Percentiles rank a stretch among this genome's conserved stretches.
These are phyloP conservation scores for Aureobasidium sp. DNA, from an alignment of 2,329 filamentous ascomycete genomes.

Conservation along the genomic window DNA sequence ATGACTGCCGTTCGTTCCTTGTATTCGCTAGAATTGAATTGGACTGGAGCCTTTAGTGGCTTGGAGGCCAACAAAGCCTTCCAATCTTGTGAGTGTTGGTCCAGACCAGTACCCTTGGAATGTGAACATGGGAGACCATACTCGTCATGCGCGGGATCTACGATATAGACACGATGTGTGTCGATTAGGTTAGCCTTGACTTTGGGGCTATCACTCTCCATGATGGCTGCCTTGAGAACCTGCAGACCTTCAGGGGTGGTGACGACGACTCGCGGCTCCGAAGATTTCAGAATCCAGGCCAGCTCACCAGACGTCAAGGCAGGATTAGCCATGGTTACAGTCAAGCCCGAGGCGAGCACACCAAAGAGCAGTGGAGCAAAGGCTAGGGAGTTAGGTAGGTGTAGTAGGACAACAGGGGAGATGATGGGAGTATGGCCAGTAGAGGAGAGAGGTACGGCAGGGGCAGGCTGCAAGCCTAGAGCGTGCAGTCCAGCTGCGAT, in stretches of 20 bases:
- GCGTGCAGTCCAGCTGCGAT: constrained; percentile 8
- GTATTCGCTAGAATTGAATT: neutral
- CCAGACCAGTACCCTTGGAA: neutral
- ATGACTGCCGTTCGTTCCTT: constrained; percentile 18
- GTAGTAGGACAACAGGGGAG: constrained; percentile 9
- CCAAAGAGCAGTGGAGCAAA: constrained; percentile 11
- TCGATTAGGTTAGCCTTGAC: constrained; percentile 3
- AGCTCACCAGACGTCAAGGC: constrained; percentile 9
- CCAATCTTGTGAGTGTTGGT: constrained; percentile 2
- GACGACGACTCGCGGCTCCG: constrained; percentile 3
- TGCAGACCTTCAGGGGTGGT: constrained; percentile 4
- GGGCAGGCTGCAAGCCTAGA: neutral
- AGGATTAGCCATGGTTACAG: constrained; percentile 8
- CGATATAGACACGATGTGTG: neutral
- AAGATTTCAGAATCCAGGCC: constrained; percentile 2
- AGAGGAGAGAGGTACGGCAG: neutral
- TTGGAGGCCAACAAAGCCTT: neutral
- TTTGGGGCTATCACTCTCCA: neutral
- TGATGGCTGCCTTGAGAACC: constrained; percentile 8
- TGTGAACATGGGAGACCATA: constrained; percentile 1
- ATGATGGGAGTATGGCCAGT: neutral
- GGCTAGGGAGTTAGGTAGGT: constrained; percentile 9
- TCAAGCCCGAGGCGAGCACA: constrained; percentile 9
- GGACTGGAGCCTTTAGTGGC: neutral
- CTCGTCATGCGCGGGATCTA: constrained; percentile 9